Conservation (phyloP, 148 eudicot species). For the Persicaria tinctoria region DNA sequence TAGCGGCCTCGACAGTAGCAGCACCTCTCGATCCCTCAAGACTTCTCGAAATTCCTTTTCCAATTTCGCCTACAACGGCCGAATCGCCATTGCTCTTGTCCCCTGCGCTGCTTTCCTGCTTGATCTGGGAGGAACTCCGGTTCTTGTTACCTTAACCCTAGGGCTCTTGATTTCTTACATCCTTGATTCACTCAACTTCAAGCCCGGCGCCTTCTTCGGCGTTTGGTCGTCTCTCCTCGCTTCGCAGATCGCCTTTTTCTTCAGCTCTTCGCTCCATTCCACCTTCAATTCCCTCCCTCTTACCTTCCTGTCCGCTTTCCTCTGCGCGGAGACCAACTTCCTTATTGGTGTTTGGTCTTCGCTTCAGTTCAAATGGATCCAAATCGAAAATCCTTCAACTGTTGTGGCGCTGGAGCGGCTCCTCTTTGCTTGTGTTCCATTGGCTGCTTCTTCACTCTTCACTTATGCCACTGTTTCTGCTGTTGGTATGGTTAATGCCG, state of each 20-base stretch:
- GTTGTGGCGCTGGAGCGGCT: constrained; percentile 74
- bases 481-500: constrained; percentile 61
- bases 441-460: constrained; percentile 47
- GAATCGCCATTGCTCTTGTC: constrained; percentile 59
- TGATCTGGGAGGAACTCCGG: constrained; percentile 89
- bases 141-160: constrained; percentile 42
- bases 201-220: constrained; percentile 76
- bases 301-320: constrained; percentile 35
- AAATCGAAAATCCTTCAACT: constrained; percentile 69
- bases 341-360: constrained; percentile 86
- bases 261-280: constrained; percentile 37
- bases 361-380: constrained; percentile 93
- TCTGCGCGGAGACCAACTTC: constrained; percentile 54
- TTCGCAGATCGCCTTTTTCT: constrained; percentile 72
- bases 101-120: constrained; percentile 75
- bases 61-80: constrained; percentile 47
- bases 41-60: constrained; percentile 44
- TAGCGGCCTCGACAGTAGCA: constrained; percentile 14
- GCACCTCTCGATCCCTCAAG: constrained; percentile 32
- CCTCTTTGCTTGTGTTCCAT: constrained; percentile 64
- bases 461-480: constrained; percentile 88
- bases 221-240: constrained; percentile 75
- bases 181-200: constrained; percentile 71
- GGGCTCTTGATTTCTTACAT: constrained; percentile 73
- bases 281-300: constrained; percentile 50